These are phyloP conservation scores for Westerdykella ornata DNA, from an alignment of 2,329 filamentous ascomycete species.

Conservation along the genomic window DNA sequence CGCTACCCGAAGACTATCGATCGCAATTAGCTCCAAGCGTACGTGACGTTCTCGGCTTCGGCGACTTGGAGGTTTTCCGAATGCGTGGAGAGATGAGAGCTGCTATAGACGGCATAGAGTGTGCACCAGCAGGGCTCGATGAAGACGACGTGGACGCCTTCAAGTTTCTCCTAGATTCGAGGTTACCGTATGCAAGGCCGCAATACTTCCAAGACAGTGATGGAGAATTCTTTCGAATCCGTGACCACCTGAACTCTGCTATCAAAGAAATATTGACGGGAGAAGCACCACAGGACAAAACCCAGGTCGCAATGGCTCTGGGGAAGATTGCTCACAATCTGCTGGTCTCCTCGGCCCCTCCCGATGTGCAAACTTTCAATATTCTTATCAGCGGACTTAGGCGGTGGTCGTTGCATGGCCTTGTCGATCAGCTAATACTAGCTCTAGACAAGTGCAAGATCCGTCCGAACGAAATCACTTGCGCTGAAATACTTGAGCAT, in stretches of 20 bases:
- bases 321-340: constrained; percentile 55
- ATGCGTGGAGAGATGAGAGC: constrained; percentile 14
- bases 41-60: constrained; percentile 8
- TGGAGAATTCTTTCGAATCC: constrained; percentile 30
- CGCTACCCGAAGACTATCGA: constrained; percentile 3
- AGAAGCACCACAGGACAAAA: not conserved
- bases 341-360: constrained; percentile 54
- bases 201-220: constrained; percentile 36
- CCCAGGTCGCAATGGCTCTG: not conserved
- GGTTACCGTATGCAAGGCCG: constrained; percentile 12
- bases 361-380: constrained; percentile 65
- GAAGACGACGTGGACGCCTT: constrained; percentile 11
- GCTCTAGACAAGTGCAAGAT: constrained; percentile 35
- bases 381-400: constrained; percentile 59
- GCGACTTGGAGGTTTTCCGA: not conserved
- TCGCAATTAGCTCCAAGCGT: constrained; percentile 17
- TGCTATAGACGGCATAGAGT: constrained; percentile 12
- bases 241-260: constrained; percentile 26
- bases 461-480: constrained; percentile 43
- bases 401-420: constrained; percentile 17
- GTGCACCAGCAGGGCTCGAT: constrained; percentile 5
- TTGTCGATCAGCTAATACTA: constrained; percentile 27
- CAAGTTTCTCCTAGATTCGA: constrained; percentile 4
- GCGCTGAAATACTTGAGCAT: constrained; percentile 37
- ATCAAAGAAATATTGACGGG: constrained; percentile 13